phyloP scores from a whole-genome alignment of 345 rosid species.

The Salix suchowensis region DNA sequence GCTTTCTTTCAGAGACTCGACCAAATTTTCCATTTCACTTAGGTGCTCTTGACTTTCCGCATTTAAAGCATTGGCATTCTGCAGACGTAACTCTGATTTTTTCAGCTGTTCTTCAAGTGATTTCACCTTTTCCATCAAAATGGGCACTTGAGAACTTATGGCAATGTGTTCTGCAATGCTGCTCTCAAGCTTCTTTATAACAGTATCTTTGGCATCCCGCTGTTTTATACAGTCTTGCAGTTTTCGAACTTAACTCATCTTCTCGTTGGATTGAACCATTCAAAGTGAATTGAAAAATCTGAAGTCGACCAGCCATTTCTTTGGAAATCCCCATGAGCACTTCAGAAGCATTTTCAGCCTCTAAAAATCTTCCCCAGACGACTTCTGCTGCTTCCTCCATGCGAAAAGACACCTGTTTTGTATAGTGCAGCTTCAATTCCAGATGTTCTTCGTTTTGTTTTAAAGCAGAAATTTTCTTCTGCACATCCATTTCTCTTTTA shows the following conservation, averaged over 20 bases:
- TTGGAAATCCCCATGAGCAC: slow-evolving; percentile 82
- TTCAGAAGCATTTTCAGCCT: slow-evolving; percentile 84
- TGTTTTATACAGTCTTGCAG: slow-evolving; percentile 44
- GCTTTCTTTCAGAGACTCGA: slow-evolving; percentile 63
- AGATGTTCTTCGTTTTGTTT: slow-evolving; percentile 70
- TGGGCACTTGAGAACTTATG: slow-evolving; percentile 47
- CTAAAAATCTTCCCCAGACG: slow-evolving; percentile 86
- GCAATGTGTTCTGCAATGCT: slow-evolving; percentile 33
- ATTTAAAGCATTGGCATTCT: slow-evolving; percentile 41
- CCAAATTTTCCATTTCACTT: slow-evolving; percentile 58
- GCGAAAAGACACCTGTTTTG: slow-evolving; percentile 69
- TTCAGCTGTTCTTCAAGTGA: slow-evolving; percentile 55
- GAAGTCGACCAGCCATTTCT: slow-evolving; percentile 60
- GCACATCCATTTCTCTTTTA: slow-evolving; percentile 68
- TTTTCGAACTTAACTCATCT: slow-evolving; percentile 45
- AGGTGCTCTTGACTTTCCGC: slow-evolving; percentile 65
- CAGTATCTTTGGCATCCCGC: slow-evolving; percentile 43
- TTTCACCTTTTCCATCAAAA: slow-evolving; percentile 49
- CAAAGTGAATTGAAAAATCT: slow-evolving; percentile 62
- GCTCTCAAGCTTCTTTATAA: slow-evolving; percentile 45
- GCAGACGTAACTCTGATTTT: slow-evolving; percentile 42
- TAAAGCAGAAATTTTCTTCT: slow-evolving; percentile 56
- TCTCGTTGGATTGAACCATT: slow-evolving; percentile 60
- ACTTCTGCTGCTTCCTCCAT: slow-evolving; percentile 98
- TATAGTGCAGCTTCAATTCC: slow-evolving; percentile 68